These are phyloP conservation scores for Fusarium coffeatum DNA, from an alignment of 2,329 filamentous ascomycete genomes.

Conservation along the genomic window DNA sequence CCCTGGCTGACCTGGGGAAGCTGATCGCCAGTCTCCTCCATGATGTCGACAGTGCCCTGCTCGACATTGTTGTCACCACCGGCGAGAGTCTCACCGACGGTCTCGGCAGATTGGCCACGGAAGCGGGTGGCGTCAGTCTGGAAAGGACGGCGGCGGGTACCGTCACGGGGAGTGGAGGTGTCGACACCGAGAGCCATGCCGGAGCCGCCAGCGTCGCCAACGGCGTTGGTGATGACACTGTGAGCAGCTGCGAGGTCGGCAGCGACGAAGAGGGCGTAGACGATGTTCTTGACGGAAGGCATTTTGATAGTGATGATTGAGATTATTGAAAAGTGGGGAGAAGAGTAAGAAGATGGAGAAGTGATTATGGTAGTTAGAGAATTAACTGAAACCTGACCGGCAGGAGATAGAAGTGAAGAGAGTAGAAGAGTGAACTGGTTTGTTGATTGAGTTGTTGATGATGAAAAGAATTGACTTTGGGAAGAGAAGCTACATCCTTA, in stretches of 20 bases:
- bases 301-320: background rate
- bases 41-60: constrained; percentile 55
- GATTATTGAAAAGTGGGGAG: background rate
- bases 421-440: background rate
- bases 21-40: constrained; percentile 65
- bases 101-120: background rate
- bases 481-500: background rate
- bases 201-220: constrained; percentile 67
- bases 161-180: constrained; percentile 69
- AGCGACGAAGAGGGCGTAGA: constrained; percentile 11
- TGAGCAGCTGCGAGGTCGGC: constrained; percentile 18
- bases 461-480: background rate
- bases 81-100: constrained; percentile 8
- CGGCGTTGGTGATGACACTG: constrained; percentile 47
- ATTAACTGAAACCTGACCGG: constrained; percentile 14
- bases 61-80: constrained; percentile 13
- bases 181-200: constrained; percentile 65
- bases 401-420: constrained; percentile 1
- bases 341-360: background rate
- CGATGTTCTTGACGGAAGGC: constrained; percentile 16
- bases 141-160: constrained; percentile 69
- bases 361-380: background rate
- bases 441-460: constrained; percentile 3
- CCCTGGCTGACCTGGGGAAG: constrained; percentile 70
- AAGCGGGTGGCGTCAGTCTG: constrained; percentile 66